A percentile compares a stretch with the other conserved stretches of the same genome.
These are phyloP conservation scores for Dictyostelium gargantuum DNA, from an alignment of 208 protist species.

Conservation along the genomic window DNA sequence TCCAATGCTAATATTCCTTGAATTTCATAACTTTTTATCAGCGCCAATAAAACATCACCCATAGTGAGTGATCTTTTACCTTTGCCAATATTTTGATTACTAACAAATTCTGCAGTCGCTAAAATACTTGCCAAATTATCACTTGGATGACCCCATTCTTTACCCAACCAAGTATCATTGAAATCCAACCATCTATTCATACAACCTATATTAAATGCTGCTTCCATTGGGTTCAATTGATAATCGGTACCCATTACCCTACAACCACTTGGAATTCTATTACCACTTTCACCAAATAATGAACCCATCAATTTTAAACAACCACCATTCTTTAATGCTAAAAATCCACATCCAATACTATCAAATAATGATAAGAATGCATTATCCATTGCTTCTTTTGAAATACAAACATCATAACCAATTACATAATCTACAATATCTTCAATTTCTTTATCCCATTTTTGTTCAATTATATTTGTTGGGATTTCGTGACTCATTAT, in stretches of 20 bases:
- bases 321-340: neutral
- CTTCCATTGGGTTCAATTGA: conserved; percentile 51
- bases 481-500: too few species aligned
- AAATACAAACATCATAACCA: neutral
- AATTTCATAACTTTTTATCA: conserved; percentile 69
- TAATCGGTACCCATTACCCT: conserved; percentile 66
- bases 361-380: conserved; percentile 64
- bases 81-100: neutral
- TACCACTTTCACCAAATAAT: neutral
- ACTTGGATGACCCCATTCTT: conserved; percentile 58
- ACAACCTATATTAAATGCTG: conserved; percentile 66
- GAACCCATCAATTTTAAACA: conserved; percentile 66
- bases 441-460: conserved; percentile 37
- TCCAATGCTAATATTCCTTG: conserved; percentile 66
- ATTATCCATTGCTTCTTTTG: conserved; percentile 14
- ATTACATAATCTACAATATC: conserved; percentile 59
- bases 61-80: neutral
- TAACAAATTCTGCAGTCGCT: neutral
- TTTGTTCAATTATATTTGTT: neutral
- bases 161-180: conserved; percentile 65
- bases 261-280: conserved; percentile 6
- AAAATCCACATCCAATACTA: conserved; percentile 67
- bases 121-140: conserved; percentile 40
- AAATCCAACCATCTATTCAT: conserved; percentile 69
- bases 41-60: neutral